Base-by-base conservation (phyloP, 129 eudicot species). In the Flaveria brownii region DNA sequence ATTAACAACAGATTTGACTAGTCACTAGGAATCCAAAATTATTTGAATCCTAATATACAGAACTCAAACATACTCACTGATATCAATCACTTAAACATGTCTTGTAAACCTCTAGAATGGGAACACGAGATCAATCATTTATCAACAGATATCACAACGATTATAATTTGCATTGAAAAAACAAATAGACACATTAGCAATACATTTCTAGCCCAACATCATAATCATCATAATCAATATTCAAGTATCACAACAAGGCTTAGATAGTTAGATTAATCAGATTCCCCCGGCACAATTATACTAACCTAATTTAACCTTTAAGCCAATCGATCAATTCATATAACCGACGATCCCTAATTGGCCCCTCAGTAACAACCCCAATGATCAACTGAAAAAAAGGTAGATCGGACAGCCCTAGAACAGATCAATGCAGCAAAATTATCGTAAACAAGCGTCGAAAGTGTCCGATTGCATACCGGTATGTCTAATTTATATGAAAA, bases 381-480 rank as follows among this genome's bases (percentile, higher is more conserved):
- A 45, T 3, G 50, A 9, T 64, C 60, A 63, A 75, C 28, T 33
- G 13, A 61, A 15, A 64, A 14, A 36, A 33, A 30, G 5, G 51
- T 51, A 64, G 72, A 75, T 75, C 79, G 64, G 72, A 67, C 63
- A 59, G 65, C 65, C 65, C 16, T 59, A 23, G 30, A 75, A 28
- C 61, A 47, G 17, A 75, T 42, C 45, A 74, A 74, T 60, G 77
- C 77, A 20, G 55, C 11, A 59, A 60, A 14, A 23, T 14, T 9
- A 12, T 18, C 51, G 52, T 73, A 15, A 22, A 36, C 68, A 22
- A 74, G 7, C 69, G n/a, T 15, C 45, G 43, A 73, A 0, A 73
- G 18, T 73, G 56, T 41, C 70, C 59, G 39, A 73, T 61, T 45
- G 22, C 20, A 46, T 30, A 52, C 41, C 56, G 41, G 52, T 41